These are phyloP conservation scores for Verticillium nubilum DNA, from an alignment of 2,329 filamentous ascomycete species.

Conservation along the genomic window DNA sequence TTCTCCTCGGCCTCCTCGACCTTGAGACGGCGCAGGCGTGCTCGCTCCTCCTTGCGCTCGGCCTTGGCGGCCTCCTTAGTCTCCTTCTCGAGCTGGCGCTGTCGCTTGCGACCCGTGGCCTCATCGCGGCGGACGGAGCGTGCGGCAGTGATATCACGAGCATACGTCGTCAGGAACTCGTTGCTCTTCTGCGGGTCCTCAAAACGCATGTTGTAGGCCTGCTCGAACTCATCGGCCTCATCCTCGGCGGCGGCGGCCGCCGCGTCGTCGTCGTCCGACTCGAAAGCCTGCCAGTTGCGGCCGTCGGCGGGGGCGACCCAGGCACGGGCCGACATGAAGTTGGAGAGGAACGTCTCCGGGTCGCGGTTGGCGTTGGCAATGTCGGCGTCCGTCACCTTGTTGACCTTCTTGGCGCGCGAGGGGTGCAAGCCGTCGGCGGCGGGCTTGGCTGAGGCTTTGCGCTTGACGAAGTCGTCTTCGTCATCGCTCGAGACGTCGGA, in stretches of 20 bases:
- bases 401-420: conserved; percentile 39
- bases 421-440: conserved; percentile 47
- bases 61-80: conserved; percentile 74
- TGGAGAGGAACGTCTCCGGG: conserved; percentile 87
- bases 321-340: conserved; percentile 87
- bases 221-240: conserved; percentile 80
- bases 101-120: conserved; percentile 67
- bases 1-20: conserved; percentile 87
- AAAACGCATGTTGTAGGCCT: conserved; percentile 93
- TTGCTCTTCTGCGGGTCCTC: conserved; percentile 87
- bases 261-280: conserved; percentile 72
- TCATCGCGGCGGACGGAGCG: conserved; percentile 85
- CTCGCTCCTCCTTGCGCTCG: conserved; percentile 73
- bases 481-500: conserved; percentile 48
- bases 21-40: conserved; percentile 78
- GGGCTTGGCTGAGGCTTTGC: conserved; percentile 51
- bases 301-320: conserved; percentile 67
- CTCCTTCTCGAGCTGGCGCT: conserved; percentile 71
- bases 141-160: conserved; percentile 75
- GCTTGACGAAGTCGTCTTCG: conserved; percentile 68
- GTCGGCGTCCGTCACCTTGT: conserved; percentile 54
- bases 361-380: conserved; percentile 77
- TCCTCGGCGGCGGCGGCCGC: conserved; percentile 56
- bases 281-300: conserved; percentile 71
- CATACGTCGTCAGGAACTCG: conserved; percentile 81